These are phyloP conservation scores for Naganishia antarctica DNA, from an alignment of 768 basidiomycete genomes.

Conservation along the genomic window DNA sequence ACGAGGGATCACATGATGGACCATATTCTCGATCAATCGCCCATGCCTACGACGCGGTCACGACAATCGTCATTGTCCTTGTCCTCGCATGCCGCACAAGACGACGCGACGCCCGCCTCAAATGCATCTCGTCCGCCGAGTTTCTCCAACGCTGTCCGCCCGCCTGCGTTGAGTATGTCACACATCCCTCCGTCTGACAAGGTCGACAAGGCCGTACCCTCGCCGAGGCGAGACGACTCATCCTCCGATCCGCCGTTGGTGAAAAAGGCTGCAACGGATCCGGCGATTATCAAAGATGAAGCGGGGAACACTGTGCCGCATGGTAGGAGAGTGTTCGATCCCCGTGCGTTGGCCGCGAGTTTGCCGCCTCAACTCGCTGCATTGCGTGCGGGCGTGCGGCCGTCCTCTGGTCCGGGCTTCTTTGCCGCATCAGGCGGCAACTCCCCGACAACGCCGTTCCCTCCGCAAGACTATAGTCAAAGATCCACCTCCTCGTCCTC, in stretches of 20 bases:
- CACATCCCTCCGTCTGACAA: background rate
- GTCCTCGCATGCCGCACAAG: background rate
- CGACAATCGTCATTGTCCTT: slow-evolving; percentile 39
- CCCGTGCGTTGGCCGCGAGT: slow-evolving; percentile 54
- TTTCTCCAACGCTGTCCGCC: background rate
- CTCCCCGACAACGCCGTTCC: background rate
- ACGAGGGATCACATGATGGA: slow-evolving; percentile 90
- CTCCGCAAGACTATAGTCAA: background rate
- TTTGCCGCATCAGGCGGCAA: background rate
- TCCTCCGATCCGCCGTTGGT: background rate
- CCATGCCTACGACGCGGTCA: slow-evolving; percentile 36
- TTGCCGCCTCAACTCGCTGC: slow-evolving; percentile 57
- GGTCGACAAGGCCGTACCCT: background rate
- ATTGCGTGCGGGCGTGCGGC: slow-evolving; percentile 47
- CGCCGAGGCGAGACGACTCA: background rate
- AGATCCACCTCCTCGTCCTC: background rate
- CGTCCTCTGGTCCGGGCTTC: too few relatives aligned
- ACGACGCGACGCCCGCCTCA: background rate
- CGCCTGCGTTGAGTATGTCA: slow-evolving; percentile 1
- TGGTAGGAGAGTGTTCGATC: slow-evolving; percentile 27
- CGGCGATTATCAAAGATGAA: slow-evolving; percentile 4
- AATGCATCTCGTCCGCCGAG: slow-evolving; percentile 2
- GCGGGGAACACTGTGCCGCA: background rate
- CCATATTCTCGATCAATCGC: slow-evolving; percentile 54
- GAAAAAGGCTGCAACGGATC: background rate